A percentile compares a stretch with the other conserved stretches of the same genome.
These are phyloP conservation scores for Diplogelasinospora grovesii DNA, from an alignment of 495 filamentous ascomycete species.

Conservation along the genomic window DNA sequence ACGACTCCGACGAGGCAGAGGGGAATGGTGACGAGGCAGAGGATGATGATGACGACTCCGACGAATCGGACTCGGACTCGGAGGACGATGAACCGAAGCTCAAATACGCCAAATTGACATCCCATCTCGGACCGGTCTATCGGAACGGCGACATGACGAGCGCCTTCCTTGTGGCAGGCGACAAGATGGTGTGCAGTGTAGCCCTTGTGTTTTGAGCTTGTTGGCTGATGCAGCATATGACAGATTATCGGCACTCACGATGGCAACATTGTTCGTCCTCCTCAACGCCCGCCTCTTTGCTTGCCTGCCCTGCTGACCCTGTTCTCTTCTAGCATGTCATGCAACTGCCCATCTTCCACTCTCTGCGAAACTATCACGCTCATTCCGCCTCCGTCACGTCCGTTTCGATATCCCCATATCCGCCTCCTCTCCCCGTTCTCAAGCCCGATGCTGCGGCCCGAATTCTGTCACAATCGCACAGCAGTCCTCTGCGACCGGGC, in stretches of 20 bases:
- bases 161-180: slow-evolving; percentile 78
- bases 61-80: slow-evolving; percentile 71
- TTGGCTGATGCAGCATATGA: not conserved
- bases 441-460: slow-evolving; percentile 47
- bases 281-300: slow-evolving; percentile 1
- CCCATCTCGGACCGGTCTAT: slow-evolving; percentile 71
- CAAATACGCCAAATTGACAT: slow-evolving; percentile 84
- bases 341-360: slow-evolving; percentile 69
- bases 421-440: slow-evolving; percentile 59
- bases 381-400: slow-evolving; percentile 86
- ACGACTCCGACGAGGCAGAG: slow-evolving; percentile 8
- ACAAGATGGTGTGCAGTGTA: slow-evolving; percentile 74
- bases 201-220: not conserved
- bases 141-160: slow-evolving; percentile 92
- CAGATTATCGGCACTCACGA: slow-evolving; percentile 94
- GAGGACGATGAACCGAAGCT: slow-evolving; percentile 94
- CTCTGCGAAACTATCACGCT: slow-evolving; percentile 78
- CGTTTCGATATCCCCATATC: slow-evolving; percentile 86
- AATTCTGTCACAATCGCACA: slow-evolving; percentile 37
- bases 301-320: no score
- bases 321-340: slow-evolving; percentile 65
- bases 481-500: slow-evolving; percentile 27
- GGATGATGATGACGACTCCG: slow-evolving; percentile 41
- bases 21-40: slow-evolving; percentile 23
- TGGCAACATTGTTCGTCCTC: slow-evolving; percentile 75